phyloP scores from a whole-genome alignment of 1,139 yeast genomes.

The Geotrichum klebahnii region DNA sequence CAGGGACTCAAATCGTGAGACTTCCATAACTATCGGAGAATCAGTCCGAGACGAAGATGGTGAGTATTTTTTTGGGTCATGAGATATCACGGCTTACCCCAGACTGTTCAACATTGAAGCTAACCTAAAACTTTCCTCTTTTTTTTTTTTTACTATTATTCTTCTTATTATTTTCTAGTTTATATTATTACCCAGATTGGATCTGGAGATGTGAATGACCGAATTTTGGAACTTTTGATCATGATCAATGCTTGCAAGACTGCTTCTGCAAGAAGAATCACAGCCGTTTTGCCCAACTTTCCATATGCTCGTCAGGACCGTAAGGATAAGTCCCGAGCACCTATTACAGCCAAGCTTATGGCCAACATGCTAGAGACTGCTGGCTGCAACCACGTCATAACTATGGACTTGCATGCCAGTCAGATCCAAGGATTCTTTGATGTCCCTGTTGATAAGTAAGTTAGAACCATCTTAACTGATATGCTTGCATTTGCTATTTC shows the following conservation, averaged over 20 bases:
- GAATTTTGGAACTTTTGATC: constrained; percentile 78
- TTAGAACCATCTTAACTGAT: too few species aligned
- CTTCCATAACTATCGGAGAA: constrained; percentile 88
- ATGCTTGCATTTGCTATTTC: background rate
- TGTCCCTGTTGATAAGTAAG: constrained; percentile 81
- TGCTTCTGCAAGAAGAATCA: constrained; percentile 90
- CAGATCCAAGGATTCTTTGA: constrained; percentile 97
- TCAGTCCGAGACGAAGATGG: constrained; percentile 92
- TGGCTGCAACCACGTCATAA: constrained; percentile 94
- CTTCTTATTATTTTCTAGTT: constrained; percentile 37
- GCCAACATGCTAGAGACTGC: constrained; percentile 94
- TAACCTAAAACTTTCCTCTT: background rate
- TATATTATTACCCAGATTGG: constrained; percentile 87
- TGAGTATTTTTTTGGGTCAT: constrained; percentile 13
- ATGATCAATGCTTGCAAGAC: constrained; percentile 94
- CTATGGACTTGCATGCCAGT: constrained; percentile 96
- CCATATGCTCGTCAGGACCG: constrained; percentile 98
- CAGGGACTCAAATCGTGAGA: constrained; percentile 64
- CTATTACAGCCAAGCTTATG: constrained; percentile 93
- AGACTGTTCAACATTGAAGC: background rate
- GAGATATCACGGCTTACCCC: too few species aligned
- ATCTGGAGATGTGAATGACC: constrained; percentile 83
- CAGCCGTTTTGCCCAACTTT: constrained; percentile 92
- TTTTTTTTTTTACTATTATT: background rate
- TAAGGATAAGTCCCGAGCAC: constrained; percentile 94